These are phyloP conservation scores for Xylaria castorea DNA, from an alignment of 495 filamentous ascomycete species.

Conservation along the genomic window DNA sequence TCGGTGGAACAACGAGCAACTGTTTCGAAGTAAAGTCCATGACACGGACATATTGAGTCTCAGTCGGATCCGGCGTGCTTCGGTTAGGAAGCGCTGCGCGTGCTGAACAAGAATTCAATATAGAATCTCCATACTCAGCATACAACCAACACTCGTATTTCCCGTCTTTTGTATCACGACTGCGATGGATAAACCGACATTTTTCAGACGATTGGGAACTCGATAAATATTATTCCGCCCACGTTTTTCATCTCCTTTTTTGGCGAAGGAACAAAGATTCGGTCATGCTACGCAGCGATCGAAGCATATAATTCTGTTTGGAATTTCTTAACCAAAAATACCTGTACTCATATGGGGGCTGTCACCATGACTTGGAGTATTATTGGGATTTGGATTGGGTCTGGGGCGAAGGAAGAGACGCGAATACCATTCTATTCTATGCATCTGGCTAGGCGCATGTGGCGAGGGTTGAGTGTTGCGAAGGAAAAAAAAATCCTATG, in stretches of 20 bases:
- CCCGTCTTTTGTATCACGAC: neutral
- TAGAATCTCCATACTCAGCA: neutral
- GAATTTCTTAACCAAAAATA: slow-evolving; percentile 3
- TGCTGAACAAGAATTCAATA: neutral
- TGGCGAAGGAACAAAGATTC: neutral
- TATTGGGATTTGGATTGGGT: neutral
- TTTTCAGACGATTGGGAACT: neutral
- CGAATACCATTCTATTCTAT: neutral
- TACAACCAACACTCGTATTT: neutral
- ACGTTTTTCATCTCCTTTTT: neutral
- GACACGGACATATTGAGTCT: neutral
- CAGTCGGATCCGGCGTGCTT: neutral
- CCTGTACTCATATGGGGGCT: slow-evolving; percentile 5
- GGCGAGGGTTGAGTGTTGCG: neutral
- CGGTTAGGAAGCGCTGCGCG: neutral
- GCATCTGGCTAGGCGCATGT: slow-evolving; percentile 14
- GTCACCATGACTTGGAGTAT: neutral
- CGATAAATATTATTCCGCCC: neutral
- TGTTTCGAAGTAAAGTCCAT: neutral
- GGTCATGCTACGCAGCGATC: neutral
- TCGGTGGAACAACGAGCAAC: neutral
- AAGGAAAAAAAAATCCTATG: neutral
- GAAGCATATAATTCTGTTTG: slow-evolving; percentile 1
- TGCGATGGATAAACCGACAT: neutral
- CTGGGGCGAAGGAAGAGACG: neutral